Evolutionary conservation across 2,329 filamentous ascomycete genomes (phyloP), one percentile per base, ranked within the genome.

Genomic region (Ophiostoma pallidulum): DNA sequence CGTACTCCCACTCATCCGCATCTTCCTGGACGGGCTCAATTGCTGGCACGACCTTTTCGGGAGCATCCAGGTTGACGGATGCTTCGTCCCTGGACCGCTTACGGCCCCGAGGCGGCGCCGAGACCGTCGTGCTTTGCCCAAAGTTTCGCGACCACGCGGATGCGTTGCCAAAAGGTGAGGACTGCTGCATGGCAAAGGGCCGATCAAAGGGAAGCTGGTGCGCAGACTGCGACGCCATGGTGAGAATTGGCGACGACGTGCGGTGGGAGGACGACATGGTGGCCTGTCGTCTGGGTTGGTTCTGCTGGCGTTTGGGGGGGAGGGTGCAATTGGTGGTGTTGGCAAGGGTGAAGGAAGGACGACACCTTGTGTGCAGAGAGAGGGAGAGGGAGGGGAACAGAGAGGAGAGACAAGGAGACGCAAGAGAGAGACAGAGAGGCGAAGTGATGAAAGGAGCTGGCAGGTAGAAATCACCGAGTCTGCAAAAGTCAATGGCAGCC

Each of bases 41-140:
- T 53, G 45, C 64, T 53, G 51, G 70, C 64, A 48, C 70, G 62
- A 62, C 75, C 74, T 59, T 80, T 66, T 59, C 63, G 3, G 64
- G 64, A 5, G 79, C 72, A 55, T 81, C 76, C 45, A 86, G 77
- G 57, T 86, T 85, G 53, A 74, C 68, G 22, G 74, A 72, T 48
- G 84, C 82, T 63, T 90, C 84, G 58, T 86, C 82, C 60, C 84
- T 77, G 53, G 83, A 86, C 56, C 85, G 81, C 68, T 90, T 90
- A 61, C 83, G 80, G 55, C 84, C 82, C 14, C 56, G 52, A 56
- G 77, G 77, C 58, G 33, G 58, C 56, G 40, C 50, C 56, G 42
- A 19, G 9, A 36, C n/a, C 13, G n/a, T n/a, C n/a, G 32, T 29
- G 44, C 47, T 45, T 14, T 59, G 54, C 20, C 58, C 53, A 32